Percentiles rank a stretch among this genome's conserved stretches.
Evolutionary conservation across 2,329 filamentous ascomycete genomes (phyloP).

Genomic region (Fusarium brevicatenulatum): DNA sequence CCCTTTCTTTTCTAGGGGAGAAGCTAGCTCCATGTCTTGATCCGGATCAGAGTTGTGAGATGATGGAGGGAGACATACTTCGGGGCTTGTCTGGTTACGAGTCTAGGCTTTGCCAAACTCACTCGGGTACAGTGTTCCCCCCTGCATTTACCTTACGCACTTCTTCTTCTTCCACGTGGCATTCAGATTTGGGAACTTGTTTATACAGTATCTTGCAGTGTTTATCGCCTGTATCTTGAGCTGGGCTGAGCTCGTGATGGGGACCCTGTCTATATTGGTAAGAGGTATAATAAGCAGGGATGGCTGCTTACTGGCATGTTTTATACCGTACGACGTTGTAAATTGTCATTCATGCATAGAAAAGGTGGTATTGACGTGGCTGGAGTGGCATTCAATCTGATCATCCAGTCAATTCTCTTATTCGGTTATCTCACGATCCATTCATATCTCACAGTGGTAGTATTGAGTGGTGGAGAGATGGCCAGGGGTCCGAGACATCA

Average conservation of each 20-base stretch:
- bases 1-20: constrained; percentile 4
- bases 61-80: not conserved
- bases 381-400: not conserved
- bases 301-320: constrained; percentile 1
- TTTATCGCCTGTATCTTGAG: not conserved
- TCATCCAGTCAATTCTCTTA: not conserved
- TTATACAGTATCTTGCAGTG: not conserved
- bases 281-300: not conserved
- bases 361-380: not conserved
- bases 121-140: constrained; percentile 9
- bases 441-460: not conserved
- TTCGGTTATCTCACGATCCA: not conserved
- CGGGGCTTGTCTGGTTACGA: not conserved
- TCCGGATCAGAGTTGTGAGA: not conserved
- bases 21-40: not conserved
- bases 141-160: constrained; percentile 30
- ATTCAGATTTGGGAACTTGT: not conserved
- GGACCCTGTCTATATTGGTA: not conserved
- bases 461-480: not conserved
- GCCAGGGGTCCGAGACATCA: constrained; percentile 28
- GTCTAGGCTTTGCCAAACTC: not conserved
- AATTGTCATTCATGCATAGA: constrained; percentile 3
- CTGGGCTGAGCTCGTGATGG: not conserved
- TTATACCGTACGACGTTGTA: not conserved
- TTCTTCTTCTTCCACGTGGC: constrained; percentile 37